phyloP scores from a whole-genome alignment of 768 basidiomycete genomes.

The Tulasnella sp. region DNA sequence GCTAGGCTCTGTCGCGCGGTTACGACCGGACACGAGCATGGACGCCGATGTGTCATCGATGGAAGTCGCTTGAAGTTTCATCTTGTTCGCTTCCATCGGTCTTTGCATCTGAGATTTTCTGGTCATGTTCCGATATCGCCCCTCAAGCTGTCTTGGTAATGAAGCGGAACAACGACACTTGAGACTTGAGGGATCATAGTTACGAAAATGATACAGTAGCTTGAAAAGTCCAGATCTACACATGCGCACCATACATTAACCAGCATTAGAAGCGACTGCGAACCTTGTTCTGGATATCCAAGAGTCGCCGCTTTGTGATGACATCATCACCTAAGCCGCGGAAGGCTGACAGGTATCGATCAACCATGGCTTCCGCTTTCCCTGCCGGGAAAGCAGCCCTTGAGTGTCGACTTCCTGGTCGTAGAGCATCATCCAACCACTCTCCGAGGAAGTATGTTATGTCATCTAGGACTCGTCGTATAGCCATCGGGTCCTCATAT shows the following conservation, averaged over 20 bases:
- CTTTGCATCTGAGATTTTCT: neutral
- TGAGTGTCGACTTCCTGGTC: conserved; percentile 53
- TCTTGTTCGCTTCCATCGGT: neutral
- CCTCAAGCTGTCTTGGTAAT: no score
- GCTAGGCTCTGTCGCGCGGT: neutral
- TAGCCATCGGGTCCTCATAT: conserved; percentile 68
- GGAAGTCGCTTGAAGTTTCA: neutral
- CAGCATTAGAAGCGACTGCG: conserved; percentile 14
- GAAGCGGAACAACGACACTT: no score
- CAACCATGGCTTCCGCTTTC: conserved; percentile 59
- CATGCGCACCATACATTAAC: neutral
- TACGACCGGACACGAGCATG: neutral
- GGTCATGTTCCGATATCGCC: neutral
- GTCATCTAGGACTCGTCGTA: conserved; percentile 69
- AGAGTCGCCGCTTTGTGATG: conserved; percentile 1
- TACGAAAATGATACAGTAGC: no score
- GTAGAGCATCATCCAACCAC: conserved; percentile 67
- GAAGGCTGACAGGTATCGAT: conserved; percentile 63
- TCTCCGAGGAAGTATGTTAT: conserved; percentile 70
- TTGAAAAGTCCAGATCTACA: neutral
- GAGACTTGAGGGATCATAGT: neutral
- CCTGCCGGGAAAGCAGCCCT: conserved; percentile 66
- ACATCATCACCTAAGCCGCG: neutral
- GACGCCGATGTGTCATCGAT: neutral
- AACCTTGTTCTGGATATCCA: conserved; percentile 16